Base-by-base conservation (phyloP, 1,284 basidiomycete genomes). In the Fomitopsis pinicola region DNA sequence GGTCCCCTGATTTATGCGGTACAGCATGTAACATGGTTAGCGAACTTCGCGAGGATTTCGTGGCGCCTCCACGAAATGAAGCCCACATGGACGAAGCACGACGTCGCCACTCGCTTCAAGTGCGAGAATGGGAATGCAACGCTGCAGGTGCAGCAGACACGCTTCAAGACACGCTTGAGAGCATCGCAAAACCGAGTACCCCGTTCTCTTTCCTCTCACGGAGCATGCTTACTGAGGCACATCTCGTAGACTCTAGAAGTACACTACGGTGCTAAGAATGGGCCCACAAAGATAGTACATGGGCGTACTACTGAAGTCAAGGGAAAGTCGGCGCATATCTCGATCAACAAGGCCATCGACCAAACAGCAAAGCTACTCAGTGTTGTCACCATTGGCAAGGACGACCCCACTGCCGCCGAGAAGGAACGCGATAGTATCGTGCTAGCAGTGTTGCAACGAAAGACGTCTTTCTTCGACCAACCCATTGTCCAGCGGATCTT, bases 21-120 rank as follows among this genome's bases (percentile, higher is more conserved):
- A 15, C 30, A 66, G 62, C 61, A 66, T 14, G 60, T 72, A 1
- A 22, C 9, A 9, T 60, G 64, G 3, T 55, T 72, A 0, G 50
- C 66, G 0, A 66, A 66, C n/a, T 61, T 65, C 44, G 58, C 65
- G 10, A 64, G 67, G 30, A 64, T 67, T 54, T 56, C 64, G 3
- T 67, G 67, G 28, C 66, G 66, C 0, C 55, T 72, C 0, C 59
- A 67, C 26, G 63, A 62, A 0, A 36, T 69, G 46, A 71, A 71
- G 63, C 73, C 73, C 0, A 68, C 61, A 0, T 56, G 45, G 22
- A 42, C 65, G n/a, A 69, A 70, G 48, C 71, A 73, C 62, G 72
- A 73, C 42, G 64, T 73, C 22, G 52, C 50, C 4, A 12, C 40
- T 0, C 48, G 66, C 2, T 62, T 62, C 15, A 54, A 35, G 2